Percentiles rank a stretch among this genome's conserved stretches.
These are phyloP conservation scores for Mortierella sp. DNA, from an alignment of 371 early-diverging fungal species.

Conservation along the genomic window DNA sequence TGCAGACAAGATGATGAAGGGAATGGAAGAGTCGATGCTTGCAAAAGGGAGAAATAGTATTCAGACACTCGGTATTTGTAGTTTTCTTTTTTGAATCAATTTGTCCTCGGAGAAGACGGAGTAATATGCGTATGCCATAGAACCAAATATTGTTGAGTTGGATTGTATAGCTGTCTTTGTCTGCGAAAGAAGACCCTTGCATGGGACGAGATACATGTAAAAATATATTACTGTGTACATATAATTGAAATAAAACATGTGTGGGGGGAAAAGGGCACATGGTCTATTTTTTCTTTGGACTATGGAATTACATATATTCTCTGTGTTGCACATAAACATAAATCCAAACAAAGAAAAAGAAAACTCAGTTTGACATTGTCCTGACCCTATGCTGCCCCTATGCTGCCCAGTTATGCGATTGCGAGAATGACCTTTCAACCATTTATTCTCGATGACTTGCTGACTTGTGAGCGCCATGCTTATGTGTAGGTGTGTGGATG, in stretches of 20 bases:
- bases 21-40: background rate
- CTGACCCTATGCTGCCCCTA: too few relatives aligned
- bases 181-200: background rate
- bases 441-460: too few relatives aligned
- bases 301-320: background rate
- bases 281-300: conserved; percentile 7
- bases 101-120: conserved; percentile 2
- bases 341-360: background rate
- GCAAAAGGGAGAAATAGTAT: background rate
- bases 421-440: too few relatives aligned
- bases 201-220: background rate
- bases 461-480: too few relatives aligned
- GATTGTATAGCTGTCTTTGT: too few relatives aligned
- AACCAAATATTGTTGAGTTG: background rate
- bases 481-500: too few relatives aligned
- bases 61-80: background rate
- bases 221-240: too few relatives aligned
- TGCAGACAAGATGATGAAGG: too few relatives aligned
- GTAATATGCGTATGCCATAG: background rate
- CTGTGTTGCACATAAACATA: background rate
- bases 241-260: too few relatives aligned
- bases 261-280: conserved; percentile 2
- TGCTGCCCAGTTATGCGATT: too few relatives aligned
- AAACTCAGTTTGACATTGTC: too few relatives aligned
- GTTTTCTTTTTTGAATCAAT: background rate